phyloP scores from a whole-genome alignment of 306 rosid genomes.

The Trifolium subterraneum region DNA sequence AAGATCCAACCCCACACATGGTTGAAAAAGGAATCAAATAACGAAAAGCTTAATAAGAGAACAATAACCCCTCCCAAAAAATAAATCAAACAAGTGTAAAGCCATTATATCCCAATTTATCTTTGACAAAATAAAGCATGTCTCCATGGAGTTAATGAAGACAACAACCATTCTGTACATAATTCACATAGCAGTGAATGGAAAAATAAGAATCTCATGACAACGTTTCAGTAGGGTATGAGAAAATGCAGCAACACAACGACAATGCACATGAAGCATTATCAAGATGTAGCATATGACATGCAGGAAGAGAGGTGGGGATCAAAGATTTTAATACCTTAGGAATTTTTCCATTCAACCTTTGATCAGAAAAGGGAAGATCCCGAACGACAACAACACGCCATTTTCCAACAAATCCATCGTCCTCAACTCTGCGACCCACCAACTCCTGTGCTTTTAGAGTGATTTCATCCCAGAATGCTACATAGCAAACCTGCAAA shows the following conservation, averaged over 20 bases:
- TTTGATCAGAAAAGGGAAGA: conserved; percentile 92
- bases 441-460: conserved; percentile 64
- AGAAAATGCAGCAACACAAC: conserved; percentile 24
- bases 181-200: not conserved
- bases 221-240: not conserved
- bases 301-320: not conserved
- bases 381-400: conserved; percentile 78
- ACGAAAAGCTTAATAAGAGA: not conserved
- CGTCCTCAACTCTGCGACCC: conserved; percentile 62
- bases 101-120: conserved; percentile 16
- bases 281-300: conserved; percentile 13
- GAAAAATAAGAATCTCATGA: conserved; percentile 12
- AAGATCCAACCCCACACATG: conserved; percentile 40
- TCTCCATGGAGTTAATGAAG: conserved; percentile 14
- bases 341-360: conserved; percentile 96
- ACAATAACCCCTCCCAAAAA: not conserved
- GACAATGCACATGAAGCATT: conserved; percentile 7
- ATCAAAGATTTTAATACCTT: conserved; percentile 57
- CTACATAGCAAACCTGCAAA: conserved; percentile 89
- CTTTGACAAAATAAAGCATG: conserved; percentile 22
- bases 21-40: conserved; percentile 30
- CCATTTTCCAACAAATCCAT: conserved; percentile 87
- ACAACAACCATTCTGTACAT: conserved; percentile 17
- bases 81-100: not conserved
- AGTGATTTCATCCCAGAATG: conserved; percentile 99